A percentile compares a stretch with the other conserved stretches of the same genome.
These are phyloP conservation scores for Penicillium cinerascens DNA, from an alignment of 495 filamentous ascomycete species.

Conservation along the genomic window DNA sequence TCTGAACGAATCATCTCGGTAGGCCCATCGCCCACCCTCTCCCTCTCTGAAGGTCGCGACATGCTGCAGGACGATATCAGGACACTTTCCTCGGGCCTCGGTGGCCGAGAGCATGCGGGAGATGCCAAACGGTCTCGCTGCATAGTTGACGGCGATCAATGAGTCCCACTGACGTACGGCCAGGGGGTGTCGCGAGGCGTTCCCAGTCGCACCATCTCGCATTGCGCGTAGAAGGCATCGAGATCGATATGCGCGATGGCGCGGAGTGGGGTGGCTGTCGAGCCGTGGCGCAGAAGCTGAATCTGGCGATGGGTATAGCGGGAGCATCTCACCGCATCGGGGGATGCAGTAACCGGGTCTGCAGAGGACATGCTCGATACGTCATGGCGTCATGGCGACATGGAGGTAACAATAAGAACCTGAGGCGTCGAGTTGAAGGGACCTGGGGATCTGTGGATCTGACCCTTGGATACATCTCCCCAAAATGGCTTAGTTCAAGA, in stretches of 20 bases:
- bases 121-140: constrained; percentile 76
- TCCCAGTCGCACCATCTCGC: constrained; percentile 82
- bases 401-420: background rate
- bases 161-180: constrained; percentile 82
- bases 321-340: constrained; percentile 52
- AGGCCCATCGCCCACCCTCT: constrained; percentile 79
- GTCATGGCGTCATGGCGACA: constrained; percentile 20
- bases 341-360: constrained; percentile 29
- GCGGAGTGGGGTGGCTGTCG: constrained; percentile 71
- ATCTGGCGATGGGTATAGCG: constrained; percentile 84
- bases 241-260: constrained; percentile 91
- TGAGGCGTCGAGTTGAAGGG: background rate
- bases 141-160: constrained; percentile 94
- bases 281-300: constrained; percentile 65
- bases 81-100: constrained; percentile 88
- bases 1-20: constrained; percentile 69
- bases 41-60: constrained; percentile 95
- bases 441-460: background rate
- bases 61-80: constrained; percentile 80
- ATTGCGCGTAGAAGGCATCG: constrained; percentile 98
- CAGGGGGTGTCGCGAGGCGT: constrained; percentile 67
- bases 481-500: constrained; percentile 13
- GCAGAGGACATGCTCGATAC: constrained; percentile 24
- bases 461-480: constrained; percentile 9
- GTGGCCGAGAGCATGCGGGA: constrained; percentile 65